Percentiles rank a stretch among this genome's conserved stretches.
phyloP scores from a whole-genome alignment of 495 filamentous ascomycete species.

The Penicillium robsamsonii region DNA sequence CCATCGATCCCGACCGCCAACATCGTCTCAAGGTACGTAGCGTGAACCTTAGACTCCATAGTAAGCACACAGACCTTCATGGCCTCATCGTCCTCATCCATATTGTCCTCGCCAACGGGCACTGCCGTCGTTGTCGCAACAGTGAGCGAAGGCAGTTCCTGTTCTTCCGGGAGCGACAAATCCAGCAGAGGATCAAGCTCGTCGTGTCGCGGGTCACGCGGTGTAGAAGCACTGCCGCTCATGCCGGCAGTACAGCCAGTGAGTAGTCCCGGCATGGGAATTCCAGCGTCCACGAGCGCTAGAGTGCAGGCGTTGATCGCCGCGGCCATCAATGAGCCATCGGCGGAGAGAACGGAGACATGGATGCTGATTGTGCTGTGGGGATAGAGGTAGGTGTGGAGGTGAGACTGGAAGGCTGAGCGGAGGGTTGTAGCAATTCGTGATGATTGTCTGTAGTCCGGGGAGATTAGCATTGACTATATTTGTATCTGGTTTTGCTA shows the following conservation, averaged over 20 bases:
- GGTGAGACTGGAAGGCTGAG: conserved; percentile 65
- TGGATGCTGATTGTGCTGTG: conserved; percentile 80
- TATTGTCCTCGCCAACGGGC: conserved; percentile 36
- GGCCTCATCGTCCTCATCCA: conserved; percentile 40
- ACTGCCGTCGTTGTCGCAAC: conserved; percentile 69
- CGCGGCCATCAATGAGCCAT: conserved; percentile 86
- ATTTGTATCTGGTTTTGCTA: background rate
- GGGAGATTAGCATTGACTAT: conserved; percentile 16
- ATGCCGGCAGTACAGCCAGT: conserved; percentile 84
- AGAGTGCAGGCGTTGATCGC: conserved; percentile 90
- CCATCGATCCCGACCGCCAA: conserved; percentile 87
- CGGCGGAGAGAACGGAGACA: conserved; percentile 83
- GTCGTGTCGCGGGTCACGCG: conserved; percentile 55
- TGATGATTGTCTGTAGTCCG: conserved; percentile 61
- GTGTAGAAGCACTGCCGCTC: conserved; percentile 58
- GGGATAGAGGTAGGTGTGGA: conserved; percentile 86
- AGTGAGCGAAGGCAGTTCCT: conserved; percentile 85
- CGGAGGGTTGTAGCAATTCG: conserved; percentile 78
- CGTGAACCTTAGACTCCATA: conserved; percentile 80
- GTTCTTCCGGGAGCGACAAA: conserved; percentile 80
- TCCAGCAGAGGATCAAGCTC: conserved; percentile 86
- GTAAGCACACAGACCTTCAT: conserved; percentile 77
- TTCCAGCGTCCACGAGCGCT: conserved; percentile 88
- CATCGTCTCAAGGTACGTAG: conserved; percentile 82
- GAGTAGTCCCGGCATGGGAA: conserved; percentile 90